These are phyloP conservation scores for Rozella allomycis DNA, from an alignment of 371 early-diverging fungal genomes.

Conservation along the genomic window DNA sequence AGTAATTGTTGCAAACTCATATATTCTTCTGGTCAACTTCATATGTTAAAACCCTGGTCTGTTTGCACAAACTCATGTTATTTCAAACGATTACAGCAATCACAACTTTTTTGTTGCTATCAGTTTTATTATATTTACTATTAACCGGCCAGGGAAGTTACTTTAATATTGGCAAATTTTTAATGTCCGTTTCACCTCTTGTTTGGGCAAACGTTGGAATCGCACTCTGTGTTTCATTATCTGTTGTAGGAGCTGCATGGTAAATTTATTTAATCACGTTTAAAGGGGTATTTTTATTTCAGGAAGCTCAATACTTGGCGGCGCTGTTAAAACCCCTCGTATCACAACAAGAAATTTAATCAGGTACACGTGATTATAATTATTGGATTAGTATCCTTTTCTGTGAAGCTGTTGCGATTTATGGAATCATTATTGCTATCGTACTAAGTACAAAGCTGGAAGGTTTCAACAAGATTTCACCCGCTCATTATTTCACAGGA, in stretches of 20 bases:
- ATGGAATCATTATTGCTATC: constrained; percentile 92
- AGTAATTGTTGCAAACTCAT: too few relatives aligned
- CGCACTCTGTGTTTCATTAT: constrained; percentile 59
- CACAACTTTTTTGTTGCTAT: too few relatives aligned
- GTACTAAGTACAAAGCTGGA: constrained; percentile 67
- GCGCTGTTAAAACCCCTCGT: constrained; percentile 72
- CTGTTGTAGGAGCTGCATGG: constrained; percentile 92
- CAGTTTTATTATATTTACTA: constrained; percentile 50
- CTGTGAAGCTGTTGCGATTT: constrained; percentile 95
- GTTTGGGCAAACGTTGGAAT: constrained; percentile 76
- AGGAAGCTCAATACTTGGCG: constrained; percentile 73
- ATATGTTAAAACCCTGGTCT: too few relatives aligned
- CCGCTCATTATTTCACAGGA: constrained; percentile 17
- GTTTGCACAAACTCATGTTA: too few relatives aligned
- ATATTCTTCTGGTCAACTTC: too few relatives aligned
- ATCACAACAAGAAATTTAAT: constrained; percentile 90
- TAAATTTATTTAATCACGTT: constrained; percentile 14
- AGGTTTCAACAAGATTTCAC: constrained; percentile 24
- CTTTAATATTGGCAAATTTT: constrained; percentile 59
- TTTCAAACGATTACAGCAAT: too few relatives aligned
- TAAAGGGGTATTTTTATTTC: constrained; percentile 81
- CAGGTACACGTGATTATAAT: constrained; percentile 25
- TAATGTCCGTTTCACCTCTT: constrained; percentile 57
- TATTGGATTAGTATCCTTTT: constrained; percentile 78
- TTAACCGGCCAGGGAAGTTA: constrained; percentile 63